Base-by-base conservation (phyloP, 1,284 basidiomycete species). In the Leccinum huronense region DNA sequence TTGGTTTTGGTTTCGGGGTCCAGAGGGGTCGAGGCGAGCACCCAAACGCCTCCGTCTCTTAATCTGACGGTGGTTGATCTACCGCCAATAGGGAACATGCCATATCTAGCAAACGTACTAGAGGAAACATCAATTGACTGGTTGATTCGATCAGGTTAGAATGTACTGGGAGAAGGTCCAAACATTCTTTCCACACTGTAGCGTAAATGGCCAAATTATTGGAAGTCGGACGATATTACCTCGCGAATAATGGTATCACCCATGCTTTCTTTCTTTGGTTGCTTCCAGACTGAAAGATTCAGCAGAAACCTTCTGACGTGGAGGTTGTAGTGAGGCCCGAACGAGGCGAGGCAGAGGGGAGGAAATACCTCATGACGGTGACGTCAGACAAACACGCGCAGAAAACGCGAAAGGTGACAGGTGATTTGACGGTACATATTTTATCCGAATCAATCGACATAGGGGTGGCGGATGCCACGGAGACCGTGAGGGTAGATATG, bases 21-120 rank as follows among this genome's bases (percentile, higher is more conserved):
- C 61, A 94, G 78, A 0, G 93, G 91, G 3, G 93, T 93, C 2
- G 93, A 95, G 1, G 93, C 94, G 36, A 97, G 81, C 1, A 97
- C 81, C 87, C 94, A 96, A 30, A 97, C 86, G 4, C 85, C 87
- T 19, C 89, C 87, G 62, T 84, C 82, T 57, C 78, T 78, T 63
- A 97, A 79, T 76, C 84, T 88, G 73, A 97, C 82, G 1, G 94
- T 95, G 0, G 93, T 97, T 1, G 91, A 90, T 55, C 94, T 80
- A 27, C 93, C 92, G 1, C 94, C 94, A 31, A 94, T 78, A 3
- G 90, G 91, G 38, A 93, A 68, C 10, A 91, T 40, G 10, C 87
- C 86, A 64, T 83, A 85, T n/a, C 90, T 84, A 14, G 85, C 71
- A 69, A 92, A 92, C 0, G 90, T 89, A 45, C 88, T 90, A 67